Evolutionary conservation across 2,329 filamentous ascomycete species (phyloP).

Genomic region (Cladosporium sp.): DNA sequence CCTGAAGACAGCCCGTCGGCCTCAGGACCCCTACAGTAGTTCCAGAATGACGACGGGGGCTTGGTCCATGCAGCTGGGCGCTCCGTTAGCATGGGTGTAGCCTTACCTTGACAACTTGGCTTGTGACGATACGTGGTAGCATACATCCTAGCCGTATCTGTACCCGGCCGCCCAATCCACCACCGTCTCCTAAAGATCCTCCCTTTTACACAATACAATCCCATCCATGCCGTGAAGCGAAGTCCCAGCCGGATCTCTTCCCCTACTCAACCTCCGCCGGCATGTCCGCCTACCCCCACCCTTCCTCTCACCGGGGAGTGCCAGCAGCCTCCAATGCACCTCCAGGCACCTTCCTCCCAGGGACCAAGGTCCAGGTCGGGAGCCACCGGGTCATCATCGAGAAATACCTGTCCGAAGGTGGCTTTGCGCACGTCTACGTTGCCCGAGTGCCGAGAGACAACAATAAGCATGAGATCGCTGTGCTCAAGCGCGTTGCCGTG

Average conservation of each 20-base stretch:
- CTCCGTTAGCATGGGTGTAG: too few relatives aligned
- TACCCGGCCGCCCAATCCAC: neutral
- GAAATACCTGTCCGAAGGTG: conserved; percentile 95
- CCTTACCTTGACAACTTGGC: conserved; percentile 1
- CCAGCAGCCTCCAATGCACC: conserved; percentile 28
- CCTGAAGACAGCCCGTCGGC: conserved; percentile 5
- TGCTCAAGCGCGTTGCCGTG: conserved; percentile 91
- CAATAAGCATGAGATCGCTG: conserved; percentile 73
- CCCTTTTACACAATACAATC: neutral
- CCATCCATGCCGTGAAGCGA: conserved; percentile 11
- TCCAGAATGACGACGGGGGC: conserved; percentile 1
- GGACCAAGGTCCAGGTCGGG: conserved; percentile 95
- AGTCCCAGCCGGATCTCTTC: neutral
- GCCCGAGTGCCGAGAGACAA: conserved; percentile 76
- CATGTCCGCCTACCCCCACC: conserved; percentile 9
- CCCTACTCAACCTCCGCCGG: conserved; percentile 5
- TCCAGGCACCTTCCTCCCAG: conserved; percentile 78
- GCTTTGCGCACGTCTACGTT: conserved; percentile 97
- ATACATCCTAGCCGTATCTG: neutral
- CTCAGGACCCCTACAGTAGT: neutral
- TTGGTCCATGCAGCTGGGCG: neutral
- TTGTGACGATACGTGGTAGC: conserved; percentile 9
- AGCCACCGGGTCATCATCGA: conserved; percentile 89
- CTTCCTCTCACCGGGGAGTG: conserved; percentile 6
- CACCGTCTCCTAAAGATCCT: too few relatives aligned